Percentiles rank a stretch among this genome's conserved stretches.
These are phyloP conservation scores for Cordyceps farinosa DNA, from an alignment of 2,329 filamentous ascomycete genomes.

Conservation along the genomic window DNA sequence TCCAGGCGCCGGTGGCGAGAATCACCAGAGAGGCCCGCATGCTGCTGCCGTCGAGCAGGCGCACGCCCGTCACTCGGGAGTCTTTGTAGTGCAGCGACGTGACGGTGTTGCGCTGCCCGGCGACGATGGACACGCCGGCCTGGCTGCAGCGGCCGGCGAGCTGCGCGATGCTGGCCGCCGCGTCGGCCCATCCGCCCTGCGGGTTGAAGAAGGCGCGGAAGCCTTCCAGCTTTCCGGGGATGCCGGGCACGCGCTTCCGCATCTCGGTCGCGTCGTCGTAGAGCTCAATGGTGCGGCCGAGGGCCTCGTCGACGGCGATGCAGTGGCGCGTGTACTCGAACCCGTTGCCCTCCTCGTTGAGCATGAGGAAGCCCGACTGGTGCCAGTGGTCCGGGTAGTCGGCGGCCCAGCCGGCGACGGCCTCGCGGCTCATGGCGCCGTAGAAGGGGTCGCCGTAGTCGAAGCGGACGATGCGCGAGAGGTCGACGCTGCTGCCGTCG, in stretches of 20 bases:
- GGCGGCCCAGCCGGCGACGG: slow-evolving; percentile 26
- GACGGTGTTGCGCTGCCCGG: slow-evolving; percentile 30
- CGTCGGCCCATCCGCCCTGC: slow-evolving; percentile 33
- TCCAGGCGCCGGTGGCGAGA: slow-evolving; percentile 68
- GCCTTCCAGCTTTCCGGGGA: slow-evolving; percentile 25
- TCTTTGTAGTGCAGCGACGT: slow-evolving; percentile 22
- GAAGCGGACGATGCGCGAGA: slow-evolving; percentile 38
- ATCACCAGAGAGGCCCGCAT: slow-evolving; percentile 58
- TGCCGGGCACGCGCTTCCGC: slow-evolving; percentile 19
- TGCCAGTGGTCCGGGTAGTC: slow-evolving; percentile 31
- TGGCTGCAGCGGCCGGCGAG: slow-evolving; percentile 27
- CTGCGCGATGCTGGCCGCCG: slow-evolving; percentile 26
- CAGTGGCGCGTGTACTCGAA: slow-evolving; percentile 25
- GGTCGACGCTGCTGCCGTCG: slow-evolving; percentile 39
- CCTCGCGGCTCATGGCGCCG: slow-evolving; percentile 49
- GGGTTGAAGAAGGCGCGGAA: slow-evolving; percentile 27
- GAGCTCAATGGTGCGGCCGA: slow-evolving; percentile 24
- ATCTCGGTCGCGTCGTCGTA: slow-evolving; percentile 26
- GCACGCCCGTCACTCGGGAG: slow-evolving; percentile 24
- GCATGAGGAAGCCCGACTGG: slow-evolving; percentile 32
- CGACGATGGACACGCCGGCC: slow-evolving; percentile 31
- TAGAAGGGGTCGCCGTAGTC: slow-evolving; percentile 67
- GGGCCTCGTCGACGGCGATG: slow-evolving; percentile 17
- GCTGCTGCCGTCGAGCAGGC: slow-evolving; percentile 33
- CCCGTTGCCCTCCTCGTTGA: slow-evolving; percentile 20